Conservation (phyloP, 2,329 filamentous ascomycete species). For the Ceratocystis colombiana region DNA sequence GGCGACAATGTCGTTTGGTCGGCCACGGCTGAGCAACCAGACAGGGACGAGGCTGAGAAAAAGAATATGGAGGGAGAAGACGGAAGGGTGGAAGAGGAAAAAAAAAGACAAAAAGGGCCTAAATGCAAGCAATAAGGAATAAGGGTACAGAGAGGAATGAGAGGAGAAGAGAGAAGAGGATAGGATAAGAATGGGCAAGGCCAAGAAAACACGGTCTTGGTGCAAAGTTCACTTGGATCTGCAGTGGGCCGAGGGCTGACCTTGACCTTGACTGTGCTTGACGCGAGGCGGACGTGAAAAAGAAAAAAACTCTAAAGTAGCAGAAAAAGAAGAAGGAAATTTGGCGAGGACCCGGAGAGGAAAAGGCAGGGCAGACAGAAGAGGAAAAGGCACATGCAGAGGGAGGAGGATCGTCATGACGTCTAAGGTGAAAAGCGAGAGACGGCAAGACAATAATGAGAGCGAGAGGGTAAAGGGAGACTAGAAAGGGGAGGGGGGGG, state of each 20-base stretch:
- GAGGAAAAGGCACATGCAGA: too few relatives aligned
- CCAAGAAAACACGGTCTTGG: constrained; percentile 15
- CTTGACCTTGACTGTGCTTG: background rate
- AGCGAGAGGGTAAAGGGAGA: too few relatives aligned
- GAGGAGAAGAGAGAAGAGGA: background rate
- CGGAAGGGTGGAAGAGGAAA: background rate
- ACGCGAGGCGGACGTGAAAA: constrained; percentile 21
- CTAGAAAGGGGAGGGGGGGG: too few relatives aligned
- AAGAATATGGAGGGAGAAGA: constrained; percentile 10
- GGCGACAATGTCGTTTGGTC: background rate
- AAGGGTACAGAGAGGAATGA: constrained; percentile 8
- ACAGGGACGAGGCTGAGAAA: constrained; percentile 16
- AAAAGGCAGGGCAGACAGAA: background rate
- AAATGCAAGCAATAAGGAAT: background rate
- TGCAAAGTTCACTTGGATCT: constrained; percentile 16
- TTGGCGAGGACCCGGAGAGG: background rate
- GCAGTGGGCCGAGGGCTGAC: constrained; percentile 22
- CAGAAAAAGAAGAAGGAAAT: background rate
- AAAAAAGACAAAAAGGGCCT: constrained; percentile 11
- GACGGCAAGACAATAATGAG: too few relatives aligned
- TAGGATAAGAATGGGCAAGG: constrained; percentile 2
- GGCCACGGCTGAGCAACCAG: background rate
- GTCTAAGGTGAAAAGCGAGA: too few relatives aligned
- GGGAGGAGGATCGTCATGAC: too few relatives aligned
- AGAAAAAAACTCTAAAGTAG: background rate